These are phyloP conservation scores for Pyricularia sp. DNA, from an alignment of 2,329 filamentous ascomycete genomes.

Conservation along the genomic window DNA sequence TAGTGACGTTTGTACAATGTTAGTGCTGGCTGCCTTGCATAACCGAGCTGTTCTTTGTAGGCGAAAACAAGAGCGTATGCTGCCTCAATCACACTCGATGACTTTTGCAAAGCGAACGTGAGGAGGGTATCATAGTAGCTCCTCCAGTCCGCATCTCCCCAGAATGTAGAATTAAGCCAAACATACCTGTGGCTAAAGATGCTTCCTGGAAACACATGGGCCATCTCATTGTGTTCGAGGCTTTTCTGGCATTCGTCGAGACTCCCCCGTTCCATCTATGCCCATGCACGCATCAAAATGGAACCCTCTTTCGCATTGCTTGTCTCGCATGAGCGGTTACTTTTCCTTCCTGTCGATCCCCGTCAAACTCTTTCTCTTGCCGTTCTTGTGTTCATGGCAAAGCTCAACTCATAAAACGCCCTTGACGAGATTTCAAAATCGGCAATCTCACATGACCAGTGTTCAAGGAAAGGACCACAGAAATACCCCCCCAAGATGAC, in stretches of 20 bases:
- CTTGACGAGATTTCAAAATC: background rate
- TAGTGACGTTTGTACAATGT: background rate
- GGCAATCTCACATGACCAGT: background rate
- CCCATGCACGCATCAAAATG: background rate
- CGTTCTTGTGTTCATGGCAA: background rate
- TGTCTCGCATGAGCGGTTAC: background rate
- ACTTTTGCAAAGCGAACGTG: background rate
- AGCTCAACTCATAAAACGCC: background rate
- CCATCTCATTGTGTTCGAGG: background rate
- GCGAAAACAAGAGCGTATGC: too few species aligned
- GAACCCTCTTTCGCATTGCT: background rate
- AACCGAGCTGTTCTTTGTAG: too few species aligned
- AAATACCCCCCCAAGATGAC: background rate
- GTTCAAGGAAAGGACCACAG: background rate
- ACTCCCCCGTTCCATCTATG: background rate
- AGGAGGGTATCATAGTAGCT: background rate
- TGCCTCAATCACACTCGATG: background rate
- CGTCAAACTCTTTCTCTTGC: background rate
- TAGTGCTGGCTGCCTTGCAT: background rate
- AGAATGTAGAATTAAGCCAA: background rate
- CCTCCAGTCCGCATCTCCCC: background rate
- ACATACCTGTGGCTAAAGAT: background rate
- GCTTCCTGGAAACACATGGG: background rate
- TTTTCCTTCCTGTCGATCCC: background rate
- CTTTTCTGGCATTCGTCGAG: background rate